Conservation (phyloP, 441 rosid species). For the Raphanus hybrid region DNA sequence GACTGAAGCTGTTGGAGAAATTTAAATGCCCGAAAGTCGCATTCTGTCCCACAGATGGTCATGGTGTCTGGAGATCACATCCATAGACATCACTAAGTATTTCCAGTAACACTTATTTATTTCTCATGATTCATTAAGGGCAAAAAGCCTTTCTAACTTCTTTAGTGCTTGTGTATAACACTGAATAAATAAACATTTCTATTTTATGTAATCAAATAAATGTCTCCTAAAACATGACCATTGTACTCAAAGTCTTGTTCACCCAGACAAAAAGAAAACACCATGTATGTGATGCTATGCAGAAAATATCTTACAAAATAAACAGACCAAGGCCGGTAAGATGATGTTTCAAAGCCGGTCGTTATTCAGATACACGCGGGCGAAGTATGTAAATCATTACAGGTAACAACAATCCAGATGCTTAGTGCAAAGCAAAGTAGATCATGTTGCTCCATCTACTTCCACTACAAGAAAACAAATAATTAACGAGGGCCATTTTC, state of each 20-base stretch:
- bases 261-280: constrained; percentile 23
- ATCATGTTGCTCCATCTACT: constrained; percentile 26
- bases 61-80: constrained; percentile 34
- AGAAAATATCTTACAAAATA: constrained; percentile 14
- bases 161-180: neutral
- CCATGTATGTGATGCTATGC: no score
- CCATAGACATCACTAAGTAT: neutral
- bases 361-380: constrained; percentile 18
- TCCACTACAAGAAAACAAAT: neutral
- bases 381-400: neutral
- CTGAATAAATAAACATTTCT: constrained; percentile 30
- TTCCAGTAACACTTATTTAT: neutral
- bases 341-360: constrained; percentile 18
- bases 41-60: constrained; percentile 53
- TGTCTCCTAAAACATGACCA: neutral
- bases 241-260: neutral
- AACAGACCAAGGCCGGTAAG: constrained; percentile 1
- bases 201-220: constrained; percentile 1
- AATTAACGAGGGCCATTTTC: no score
- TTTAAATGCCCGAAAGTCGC: constrained; percentile 47
- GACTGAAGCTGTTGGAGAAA: constrained; percentile 49
- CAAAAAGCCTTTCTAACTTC: constrained; percentile 16
- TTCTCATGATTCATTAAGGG: neutral
- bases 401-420: neutral
- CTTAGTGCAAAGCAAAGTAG: constrained; percentile 6